These are phyloP conservation scores for Trichophyton simii DNA, from an alignment of 2,329 filamentous ascomycete species.

Conservation along the genomic window DNA sequence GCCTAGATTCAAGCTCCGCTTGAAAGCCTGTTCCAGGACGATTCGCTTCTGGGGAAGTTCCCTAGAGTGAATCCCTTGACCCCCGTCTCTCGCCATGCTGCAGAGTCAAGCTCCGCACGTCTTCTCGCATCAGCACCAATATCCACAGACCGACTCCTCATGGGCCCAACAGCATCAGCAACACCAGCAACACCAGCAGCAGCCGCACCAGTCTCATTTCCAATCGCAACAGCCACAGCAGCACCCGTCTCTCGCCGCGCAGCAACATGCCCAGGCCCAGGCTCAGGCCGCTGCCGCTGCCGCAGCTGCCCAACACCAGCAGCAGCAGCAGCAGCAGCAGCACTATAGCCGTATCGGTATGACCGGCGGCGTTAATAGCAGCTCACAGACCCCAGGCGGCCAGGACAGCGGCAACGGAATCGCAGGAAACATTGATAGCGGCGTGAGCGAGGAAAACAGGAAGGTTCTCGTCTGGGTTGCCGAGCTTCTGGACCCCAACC, in stretches of 20 bases:
- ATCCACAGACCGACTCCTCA: constrained; percentile 34
- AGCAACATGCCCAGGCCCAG: constrained; percentile 22
- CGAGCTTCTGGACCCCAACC: constrained; percentile 74
- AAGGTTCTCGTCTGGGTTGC: constrained; percentile 88
- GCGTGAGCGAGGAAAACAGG: constrained; percentile 77
- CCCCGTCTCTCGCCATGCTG: constrained; percentile 30
- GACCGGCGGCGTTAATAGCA: constrained; percentile 43
- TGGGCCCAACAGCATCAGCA: constrained; percentile 31
- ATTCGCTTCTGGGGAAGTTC: constrained; percentile 15
- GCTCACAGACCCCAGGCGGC: constrained; percentile 20
- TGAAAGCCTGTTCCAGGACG: constrained; percentile 3
- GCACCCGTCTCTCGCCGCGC: constrained; percentile 29
- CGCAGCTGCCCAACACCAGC: constrained; percentile 27
- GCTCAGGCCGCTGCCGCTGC: constrained; percentile 34
- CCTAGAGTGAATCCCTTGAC: constrained; percentile 8
- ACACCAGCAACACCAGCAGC: constrained; percentile 24
- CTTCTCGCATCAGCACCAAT: constrained; percentile 48
- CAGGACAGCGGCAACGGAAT: constrained; percentile 14
- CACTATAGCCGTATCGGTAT: constrained; percentile 63
- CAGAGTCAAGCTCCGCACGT: constrained; percentile 46
- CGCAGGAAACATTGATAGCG: constrained; percentile 46
- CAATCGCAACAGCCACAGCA: constrained; percentile 25
- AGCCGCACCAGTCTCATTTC: constrained; percentile 29
- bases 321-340: constrained; percentile 30
- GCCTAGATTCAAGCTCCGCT: too few species aligned